Percentiles rank a stretch among this genome's conserved stretches.
phyloP scores from a whole-genome alignment of 2,329 filamentous ascomycete genomes.

The Colletotrichum sp. region DNA sequence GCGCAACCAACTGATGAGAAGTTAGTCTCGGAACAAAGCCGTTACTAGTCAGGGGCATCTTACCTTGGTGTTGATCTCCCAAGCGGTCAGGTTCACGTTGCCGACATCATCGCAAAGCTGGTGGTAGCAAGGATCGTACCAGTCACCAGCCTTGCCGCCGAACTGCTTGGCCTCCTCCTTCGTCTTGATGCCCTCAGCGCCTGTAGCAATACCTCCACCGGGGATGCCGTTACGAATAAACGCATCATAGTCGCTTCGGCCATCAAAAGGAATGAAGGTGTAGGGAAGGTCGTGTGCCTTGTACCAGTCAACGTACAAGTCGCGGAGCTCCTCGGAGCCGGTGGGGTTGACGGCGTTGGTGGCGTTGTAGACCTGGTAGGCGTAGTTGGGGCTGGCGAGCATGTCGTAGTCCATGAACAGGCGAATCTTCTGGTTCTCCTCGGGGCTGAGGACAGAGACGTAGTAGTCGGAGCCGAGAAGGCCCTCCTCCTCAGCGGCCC shows the following conservation, averaged over 20 bases:
- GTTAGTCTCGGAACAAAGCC: slow-evolving; percentile 20
- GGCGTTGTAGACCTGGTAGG: slow-evolving; percentile 73
- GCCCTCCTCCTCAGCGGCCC: slow-evolving; percentile 71
- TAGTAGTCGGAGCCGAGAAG: slow-evolving; percentile 69
- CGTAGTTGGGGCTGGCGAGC: slow-evolving; percentile 70
- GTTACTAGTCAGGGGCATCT: slow-evolving; percentile 25
- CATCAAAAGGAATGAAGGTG: slow-evolving; percentile 77
- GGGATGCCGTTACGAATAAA: slow-evolving; percentile 78
- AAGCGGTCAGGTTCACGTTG: slow-evolving; percentile 65
- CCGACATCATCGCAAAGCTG: slow-evolving; percentile 63
- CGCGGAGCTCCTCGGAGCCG: slow-evolving; percentile 72
- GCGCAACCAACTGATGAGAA: slow-evolving; percentile 63
- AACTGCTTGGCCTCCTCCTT: slow-evolving; percentile 68
- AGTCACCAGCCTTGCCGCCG: slow-evolving; percentile 70
- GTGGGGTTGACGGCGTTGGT: slow-evolving; percentile 73
- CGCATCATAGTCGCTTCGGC: slow-evolving; percentile 79
- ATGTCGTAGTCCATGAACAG: slow-evolving; percentile 76
- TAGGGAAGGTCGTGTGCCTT: slow-evolving; percentile 65
- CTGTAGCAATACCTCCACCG: slow-evolving; percentile 77
- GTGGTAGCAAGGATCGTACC: slow-evolving; percentile 67
- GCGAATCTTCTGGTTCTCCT: slow-evolving; percentile 68
- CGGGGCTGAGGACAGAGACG: slow-evolving; percentile 55
- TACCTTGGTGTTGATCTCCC: slow-evolving; percentile 66
- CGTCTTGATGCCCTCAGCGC: slow-evolving; percentile 79
- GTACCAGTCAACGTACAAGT: slow-evolving; percentile 74